A percentile compares a stretch with the other conserved stretches of the same genome.
Evolutionary conservation across 1,139 yeast genomes (phyloP).

Genomic region (Geotrichum phurueaensis): DNA sequence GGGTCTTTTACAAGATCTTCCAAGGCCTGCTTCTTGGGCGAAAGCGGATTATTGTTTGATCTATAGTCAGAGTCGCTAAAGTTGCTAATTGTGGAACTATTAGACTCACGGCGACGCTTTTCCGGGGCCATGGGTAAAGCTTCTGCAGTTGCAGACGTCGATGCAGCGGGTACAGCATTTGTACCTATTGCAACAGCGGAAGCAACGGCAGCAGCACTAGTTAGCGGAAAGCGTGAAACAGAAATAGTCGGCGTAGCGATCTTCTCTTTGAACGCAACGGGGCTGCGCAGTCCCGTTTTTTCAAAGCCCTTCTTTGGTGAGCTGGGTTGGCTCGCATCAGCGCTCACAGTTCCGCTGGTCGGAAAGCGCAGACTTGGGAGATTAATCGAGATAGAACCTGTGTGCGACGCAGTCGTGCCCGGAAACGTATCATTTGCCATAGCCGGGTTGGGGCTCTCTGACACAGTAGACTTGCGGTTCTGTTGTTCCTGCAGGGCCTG

Average conservation of each 20-base stretch:
- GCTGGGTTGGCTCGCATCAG: not conserved
- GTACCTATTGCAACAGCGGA: not conserved
- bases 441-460: constrained; percentile 1
- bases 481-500: constrained; percentile 7
- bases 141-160: not conserved
- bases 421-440: not conserved
- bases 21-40: not conserved
- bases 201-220: not conserved
- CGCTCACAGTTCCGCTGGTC: not conserved
- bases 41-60: not conserved
- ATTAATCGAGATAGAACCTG: not conserved
- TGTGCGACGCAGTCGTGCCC: not conserved
- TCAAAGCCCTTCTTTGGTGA: not conserved
- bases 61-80: constrained; percentile 27
- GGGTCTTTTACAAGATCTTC: not conserved
- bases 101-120: constrained; percentile 29
- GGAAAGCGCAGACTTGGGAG: not conserved
- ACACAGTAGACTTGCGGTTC: not conserved
- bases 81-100: constrained; percentile 34
- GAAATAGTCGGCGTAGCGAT: not conserved
- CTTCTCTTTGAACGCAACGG: constrained; percentile 5
- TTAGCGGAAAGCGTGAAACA: not conserved
- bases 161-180: not conserved
- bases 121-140: not conserved
- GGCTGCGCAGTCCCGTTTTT: constrained; percentile 1